These are phyloP conservation scores for Coniochaeta ligniaria DNA, from an alignment of 2,329 filamentous ascomycete genomes.

Conservation along the genomic window DNA sequence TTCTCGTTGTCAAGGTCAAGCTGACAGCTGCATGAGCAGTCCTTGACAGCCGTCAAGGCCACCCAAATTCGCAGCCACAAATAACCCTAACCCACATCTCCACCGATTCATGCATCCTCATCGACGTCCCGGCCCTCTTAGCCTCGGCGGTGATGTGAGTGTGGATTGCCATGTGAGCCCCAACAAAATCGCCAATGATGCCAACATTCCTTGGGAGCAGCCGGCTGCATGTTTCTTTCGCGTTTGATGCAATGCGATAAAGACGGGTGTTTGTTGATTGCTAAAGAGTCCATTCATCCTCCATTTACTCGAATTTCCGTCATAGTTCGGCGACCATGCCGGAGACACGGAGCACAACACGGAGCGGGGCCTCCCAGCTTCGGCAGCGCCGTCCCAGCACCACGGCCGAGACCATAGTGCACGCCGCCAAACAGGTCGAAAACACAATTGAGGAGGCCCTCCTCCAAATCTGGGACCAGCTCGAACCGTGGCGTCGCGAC, in stretches of 20 bases:
- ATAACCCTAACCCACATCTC: not conserved
- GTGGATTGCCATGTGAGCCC: not conserved
- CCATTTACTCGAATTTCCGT: not conserved
- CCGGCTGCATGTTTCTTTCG: not conserved
- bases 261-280: too few species aligned
- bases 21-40: too few species aligned
- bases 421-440: constrained; percentile 26
- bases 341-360: not conserved
- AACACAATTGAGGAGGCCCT: constrained; percentile 30
- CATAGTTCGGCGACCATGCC: not conserved
- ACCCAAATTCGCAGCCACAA: too few species aligned
- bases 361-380: constrained; percentile 6
- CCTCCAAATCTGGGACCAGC: constrained; percentile 50
- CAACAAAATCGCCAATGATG: not conserved
- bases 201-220: not conserved
- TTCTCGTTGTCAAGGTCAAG: too few species aligned
- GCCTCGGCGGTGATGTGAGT: not conserved
- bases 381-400: constrained; percentile 22
- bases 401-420: constrained; percentile 14
- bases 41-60: too few species aligned
- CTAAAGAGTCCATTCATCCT: not conserved
- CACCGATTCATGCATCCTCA: not conserved
- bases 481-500: constrained; percentile 52
- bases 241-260: not conserved
- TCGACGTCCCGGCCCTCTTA: not conserved